Conservation (phyloP, 257 asterid genomes). For the Solanum boliviense region DNA sequence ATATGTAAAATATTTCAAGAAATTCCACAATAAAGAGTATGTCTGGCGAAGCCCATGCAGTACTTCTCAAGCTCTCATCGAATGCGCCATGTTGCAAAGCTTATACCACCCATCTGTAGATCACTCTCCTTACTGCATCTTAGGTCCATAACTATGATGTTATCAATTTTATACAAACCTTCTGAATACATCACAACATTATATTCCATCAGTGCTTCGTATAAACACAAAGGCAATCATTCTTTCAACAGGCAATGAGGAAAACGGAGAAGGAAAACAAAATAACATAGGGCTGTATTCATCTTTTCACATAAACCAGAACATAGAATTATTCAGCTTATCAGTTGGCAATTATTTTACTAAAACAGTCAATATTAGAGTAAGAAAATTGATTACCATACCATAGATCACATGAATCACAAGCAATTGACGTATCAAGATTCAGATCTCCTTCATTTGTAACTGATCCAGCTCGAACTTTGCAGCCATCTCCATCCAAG, state of each 20-base stretch:
- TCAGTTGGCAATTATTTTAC: neutral
- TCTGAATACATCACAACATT: neutral
- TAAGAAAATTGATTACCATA: constrained; percentile 30
- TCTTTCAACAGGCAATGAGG: neutral
- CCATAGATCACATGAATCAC: constrained; percentile 98
- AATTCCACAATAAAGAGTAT: neutral
- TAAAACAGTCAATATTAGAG: neutral
- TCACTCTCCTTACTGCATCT: neutral
- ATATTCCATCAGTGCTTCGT: neutral
- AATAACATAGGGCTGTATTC: neutral
- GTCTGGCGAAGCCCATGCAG: neutral
- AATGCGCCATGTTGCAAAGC: neutral
- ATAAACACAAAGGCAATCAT: neutral
- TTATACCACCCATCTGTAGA: neutral
- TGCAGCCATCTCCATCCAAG: constrained; percentile 95
- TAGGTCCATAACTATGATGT: neutral
- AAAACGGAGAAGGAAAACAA: neutral
- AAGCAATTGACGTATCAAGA: constrained; percentile 93
- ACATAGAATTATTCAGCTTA: neutral
- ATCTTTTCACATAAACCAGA: neutral
- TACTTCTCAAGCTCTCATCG: neutral
- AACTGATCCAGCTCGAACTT: constrained; percentile 61
- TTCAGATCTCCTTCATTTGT: constrained; percentile 60
- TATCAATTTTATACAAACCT: neutral
- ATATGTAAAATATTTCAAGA: neutral